These are phyloP conservation scores for Epipyxis sp. DNA, from an alignment of 108 stramenopile genomes.

Conservation along the genomic window DNA sequence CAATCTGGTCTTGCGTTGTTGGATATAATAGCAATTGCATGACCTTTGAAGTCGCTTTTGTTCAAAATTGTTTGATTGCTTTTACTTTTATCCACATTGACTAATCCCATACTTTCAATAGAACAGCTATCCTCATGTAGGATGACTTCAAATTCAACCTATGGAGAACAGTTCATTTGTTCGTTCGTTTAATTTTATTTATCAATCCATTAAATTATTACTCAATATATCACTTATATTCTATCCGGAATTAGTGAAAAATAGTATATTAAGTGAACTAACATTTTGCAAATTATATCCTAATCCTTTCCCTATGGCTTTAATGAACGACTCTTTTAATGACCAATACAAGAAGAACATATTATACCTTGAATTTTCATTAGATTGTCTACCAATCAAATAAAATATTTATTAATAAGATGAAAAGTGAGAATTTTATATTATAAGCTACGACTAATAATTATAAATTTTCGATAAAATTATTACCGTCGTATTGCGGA, in stretches of 20 bases:
- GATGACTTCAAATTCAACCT: too few relatives aligned
- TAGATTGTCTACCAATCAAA: background rate
- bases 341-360: background rate
- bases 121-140: too few relatives aligned
- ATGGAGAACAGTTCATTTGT: too few relatives aligned
- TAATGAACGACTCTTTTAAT: slow-evolving; percentile 51
- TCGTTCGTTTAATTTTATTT: too few relatives aligned
- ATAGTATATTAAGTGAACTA: background rate
- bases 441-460: slow-evolving; percentile 4
- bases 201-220: too few relatives aligned
- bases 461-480: background rate
- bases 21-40: too few relatives aligned
- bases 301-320: slow-evolving; percentile 47
- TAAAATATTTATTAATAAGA: background rate
- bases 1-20: too few relatives aligned
- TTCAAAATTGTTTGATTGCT: too few relatives aligned
- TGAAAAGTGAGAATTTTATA: background rate
- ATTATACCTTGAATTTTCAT: background rate
- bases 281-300: slow-evolving; percentile 7
- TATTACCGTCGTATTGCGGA: background rate
- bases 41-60: too few relatives aligned
- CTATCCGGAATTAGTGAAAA: background rate
- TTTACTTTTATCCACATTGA: too few relatives aligned
- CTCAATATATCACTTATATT: too few relatives aligned
- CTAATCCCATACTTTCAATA: too few relatives aligned